Base-by-base conservation (phyloP, 2,329 filamentous ascomycete species). In the Plectosphaerella sp. region DNA sequence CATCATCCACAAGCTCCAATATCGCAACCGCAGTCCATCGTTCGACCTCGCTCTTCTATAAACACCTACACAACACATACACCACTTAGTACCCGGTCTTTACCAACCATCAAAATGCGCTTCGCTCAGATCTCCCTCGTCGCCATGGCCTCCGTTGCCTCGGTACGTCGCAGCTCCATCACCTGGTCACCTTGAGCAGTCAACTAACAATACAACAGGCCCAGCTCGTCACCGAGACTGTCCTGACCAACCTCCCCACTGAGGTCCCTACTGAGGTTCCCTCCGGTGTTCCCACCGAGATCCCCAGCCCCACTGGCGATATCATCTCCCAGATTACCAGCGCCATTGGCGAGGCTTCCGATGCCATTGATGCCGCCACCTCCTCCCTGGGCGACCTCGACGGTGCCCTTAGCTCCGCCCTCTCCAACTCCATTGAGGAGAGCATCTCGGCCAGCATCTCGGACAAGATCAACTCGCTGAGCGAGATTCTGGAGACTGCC, bases 401-500 rank as follows among this genome's bases (percentile, higher is more conserved):
- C 45, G 56, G 55, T 50, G 61, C 55, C 12, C 61, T 55, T 22
- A 55, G 56, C 51, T 61, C 54, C 14, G 60, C 59, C 47, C 57
- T 59, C 47, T 59, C 58, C 48, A 51, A 58, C 22, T 56, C 60
- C 50, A 7, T 41, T 64, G 55, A 49, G 58, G 49, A 16, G 28
- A 57, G 51, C 48, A 47, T 55, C 47, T 56, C 54, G 49, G 61
- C n/a, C 12, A 49, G 51, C 14, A 47, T 52, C 20, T 47, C 45
- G 8, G 54, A 53, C 52, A 22, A 25, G 6, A 45, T 45, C 45
- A 57, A 56, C 11, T 64, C 61, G 24, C 52, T 69, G 55, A 63
- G 59, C 55, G 63, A 60, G 7, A 57, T 48, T 41, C 56, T 67
- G 11, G 50, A 59, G 37, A 64, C 62, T 22, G 64, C 52, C 35